Conservation (phyloP, 2,329 filamentous ascomycete genomes). For the Aspergillus quadricinctus region DNA sequence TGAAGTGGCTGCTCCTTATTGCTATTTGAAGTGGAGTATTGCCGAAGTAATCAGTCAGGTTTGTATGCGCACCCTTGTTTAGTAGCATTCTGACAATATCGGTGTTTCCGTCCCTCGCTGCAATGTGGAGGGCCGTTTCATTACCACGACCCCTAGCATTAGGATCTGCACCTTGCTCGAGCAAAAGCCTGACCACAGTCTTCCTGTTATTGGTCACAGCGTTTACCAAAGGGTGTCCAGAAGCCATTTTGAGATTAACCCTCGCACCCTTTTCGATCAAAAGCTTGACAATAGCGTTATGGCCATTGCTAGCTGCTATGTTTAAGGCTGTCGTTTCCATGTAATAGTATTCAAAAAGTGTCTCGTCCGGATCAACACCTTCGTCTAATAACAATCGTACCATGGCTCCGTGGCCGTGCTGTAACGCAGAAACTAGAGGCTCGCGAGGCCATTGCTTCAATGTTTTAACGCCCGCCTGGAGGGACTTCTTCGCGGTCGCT, state of each 20-base stretch:
- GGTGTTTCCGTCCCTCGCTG: not conserved
- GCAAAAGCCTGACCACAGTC: not conserved
- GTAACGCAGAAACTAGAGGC: no score
- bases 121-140: not conserved
- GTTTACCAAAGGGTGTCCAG: not conserved
- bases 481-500: no score
- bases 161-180: not conserved
- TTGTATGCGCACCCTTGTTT: not conserved
- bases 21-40: no score
- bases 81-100: not conserved
- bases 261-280: not conserved
- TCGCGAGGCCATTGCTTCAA: no score
- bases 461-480: not conserved
- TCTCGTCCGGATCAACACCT: not conserved
- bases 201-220: not conserved
- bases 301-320: not conserved
- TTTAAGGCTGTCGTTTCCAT: not conserved
- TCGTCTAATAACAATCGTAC: not conserved
- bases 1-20: no score
- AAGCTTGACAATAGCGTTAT: not conserved
- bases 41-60: not conserved
- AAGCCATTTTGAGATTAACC: not conserved
- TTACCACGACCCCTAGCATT: not conserved
- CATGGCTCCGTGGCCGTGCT: not conserved
- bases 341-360: not conserved